Evolutionary conservation across 139 green algal genomes (phyloP).

Genomic region (Edaphochlamys debaryana): DNA sequence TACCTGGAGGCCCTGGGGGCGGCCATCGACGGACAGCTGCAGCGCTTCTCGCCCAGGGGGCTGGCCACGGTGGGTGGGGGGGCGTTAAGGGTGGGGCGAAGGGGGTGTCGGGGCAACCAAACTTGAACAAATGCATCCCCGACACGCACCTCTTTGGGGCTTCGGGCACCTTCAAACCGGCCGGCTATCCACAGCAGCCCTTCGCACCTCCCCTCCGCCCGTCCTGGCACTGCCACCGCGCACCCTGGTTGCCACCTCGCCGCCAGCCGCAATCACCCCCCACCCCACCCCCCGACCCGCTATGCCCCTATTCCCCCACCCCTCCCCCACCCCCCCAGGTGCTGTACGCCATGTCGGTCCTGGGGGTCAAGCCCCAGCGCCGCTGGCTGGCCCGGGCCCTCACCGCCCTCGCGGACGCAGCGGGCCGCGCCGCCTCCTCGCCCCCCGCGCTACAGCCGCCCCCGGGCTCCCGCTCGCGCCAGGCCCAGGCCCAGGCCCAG

Average conservation of each 20-base stretch:
- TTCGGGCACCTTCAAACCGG: too few relatives aligned
- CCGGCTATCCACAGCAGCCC: too few relatives aligned
- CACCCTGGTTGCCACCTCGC: too few relatives aligned
- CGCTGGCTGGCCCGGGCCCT: conserved; percentile 13
- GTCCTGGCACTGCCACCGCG: too few relatives aligned
- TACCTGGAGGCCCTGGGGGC: conserved; percentile 20
- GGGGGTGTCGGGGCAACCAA: background rate
- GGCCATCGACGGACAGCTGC: background rate
- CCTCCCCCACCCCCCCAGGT: background rate
- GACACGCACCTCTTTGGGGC: background rate
- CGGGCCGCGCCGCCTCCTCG: background rate
- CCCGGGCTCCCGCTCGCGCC: background rate
- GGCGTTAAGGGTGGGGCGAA: background rate
- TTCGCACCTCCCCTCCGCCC: too few relatives aligned
- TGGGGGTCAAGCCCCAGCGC: conserved; percentile 16
- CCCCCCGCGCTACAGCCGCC: background rate
- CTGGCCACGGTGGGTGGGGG: conserved; percentile 10
- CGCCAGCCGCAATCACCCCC: too few relatives aligned
- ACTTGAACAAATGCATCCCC: too few relatives aligned
- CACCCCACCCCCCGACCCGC: too few relatives aligned
- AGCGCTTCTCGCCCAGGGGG: background rate
- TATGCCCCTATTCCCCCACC: too few relatives aligned
- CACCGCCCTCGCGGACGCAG: background rate
- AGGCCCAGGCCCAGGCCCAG: background rate
- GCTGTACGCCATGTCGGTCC: conserved; percentile 2